phyloP scores from a whole-genome alignment of 1,284 basidiomycete genomes.

The Crucibulum cyathiforme region DNA sequence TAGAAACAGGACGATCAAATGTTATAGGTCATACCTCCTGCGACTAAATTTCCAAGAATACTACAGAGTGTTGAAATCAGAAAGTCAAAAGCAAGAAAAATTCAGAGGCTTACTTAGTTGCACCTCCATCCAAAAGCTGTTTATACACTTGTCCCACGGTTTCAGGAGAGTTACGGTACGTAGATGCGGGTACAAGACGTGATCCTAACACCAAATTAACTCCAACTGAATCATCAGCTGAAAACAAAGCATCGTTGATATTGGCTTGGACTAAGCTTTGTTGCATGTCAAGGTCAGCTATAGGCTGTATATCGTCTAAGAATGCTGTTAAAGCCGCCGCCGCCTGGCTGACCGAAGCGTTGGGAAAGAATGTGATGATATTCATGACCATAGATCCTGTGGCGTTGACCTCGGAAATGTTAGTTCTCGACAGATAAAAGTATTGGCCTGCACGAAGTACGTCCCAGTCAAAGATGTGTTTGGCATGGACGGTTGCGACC shows the following conservation, averaged over 20 bases:
- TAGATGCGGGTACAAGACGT: slow-evolving; percentile 13
- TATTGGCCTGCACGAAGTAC: slow-evolving; percentile 34
- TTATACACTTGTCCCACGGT: slow-evolving; percentile 26
- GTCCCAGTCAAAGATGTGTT: slow-evolving; percentile 42
- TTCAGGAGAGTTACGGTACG: slow-evolving; percentile 17
- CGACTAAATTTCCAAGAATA: slow-evolving; percentile 21
- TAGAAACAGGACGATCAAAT: background rate
- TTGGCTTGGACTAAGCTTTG: background rate
- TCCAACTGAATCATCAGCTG: slow-evolving; percentile 12
- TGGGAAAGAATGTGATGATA: slow-evolving; percentile 24
- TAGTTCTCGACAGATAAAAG: slow-evolving; percentile 25
- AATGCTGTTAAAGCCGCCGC: slow-evolving; percentile 9
- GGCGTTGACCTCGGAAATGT: background rate
- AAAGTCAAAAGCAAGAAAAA: background rate
- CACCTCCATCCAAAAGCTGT: slow-evolving; percentile 27
- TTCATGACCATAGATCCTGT: background rate
- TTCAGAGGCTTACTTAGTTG: slow-evolving; percentile 8
- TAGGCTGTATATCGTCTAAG: slow-evolving; percentile 1
- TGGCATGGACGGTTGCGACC: slow-evolving; percentile 7
- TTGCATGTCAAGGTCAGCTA: slow-evolving; percentile 3
- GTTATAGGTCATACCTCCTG: slow-evolving; percentile 15
- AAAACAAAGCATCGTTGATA: slow-evolving; percentile 14
- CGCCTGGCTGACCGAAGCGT: slow-evolving; percentile 5
- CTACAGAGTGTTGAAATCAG: slow-evolving; percentile 3
- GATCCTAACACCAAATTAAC: slow-evolving; percentile 14